phyloP scores from a whole-genome alignment of 345 rosid species.

The Citrus reticulata region DNA sequence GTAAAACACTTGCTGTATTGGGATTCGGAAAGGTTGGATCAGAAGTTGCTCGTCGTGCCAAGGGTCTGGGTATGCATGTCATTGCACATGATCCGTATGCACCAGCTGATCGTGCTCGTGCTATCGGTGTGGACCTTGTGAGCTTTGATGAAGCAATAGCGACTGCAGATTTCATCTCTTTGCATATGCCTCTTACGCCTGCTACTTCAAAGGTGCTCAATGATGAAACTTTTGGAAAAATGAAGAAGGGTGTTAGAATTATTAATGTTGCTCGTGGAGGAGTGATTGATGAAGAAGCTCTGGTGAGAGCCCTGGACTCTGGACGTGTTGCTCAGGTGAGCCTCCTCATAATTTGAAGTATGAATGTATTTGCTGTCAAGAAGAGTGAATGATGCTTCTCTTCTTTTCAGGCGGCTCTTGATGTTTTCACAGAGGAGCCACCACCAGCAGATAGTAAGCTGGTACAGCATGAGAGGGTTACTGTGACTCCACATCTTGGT shows the following conservation, averaged over 20 bases:
- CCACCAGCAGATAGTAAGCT: conserved; percentile 70
- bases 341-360: neutral
- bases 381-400: neutral
- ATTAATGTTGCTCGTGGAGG: conserved; percentile 94
- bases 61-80: conserved; percentile 92
- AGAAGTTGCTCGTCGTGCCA: conserved; percentile 85
- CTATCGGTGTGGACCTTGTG: conserved; percentile 75
- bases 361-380: neutral
- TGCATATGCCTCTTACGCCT: conserved; percentile 90
- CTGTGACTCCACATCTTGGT: conserved; percentile 90
- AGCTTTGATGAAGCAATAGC: conserved; percentile 76
- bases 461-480: conserved; percentile 72
- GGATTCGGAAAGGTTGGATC: conserved; percentile 94
- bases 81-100: conserved; percentile 91
- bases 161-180: conserved; percentile 76
- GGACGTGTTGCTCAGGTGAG: conserved; percentile 76
- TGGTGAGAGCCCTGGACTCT: conserved; percentile 76
- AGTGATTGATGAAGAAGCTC: conserved; percentile 87
- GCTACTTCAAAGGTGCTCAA: conserved; percentile 68
- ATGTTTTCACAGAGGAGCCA: conserved; percentile 80
- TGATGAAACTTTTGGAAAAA: conserved; percentile 75
- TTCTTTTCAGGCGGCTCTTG: conserved; percentile 61
- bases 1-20: conserved; percentile 74
- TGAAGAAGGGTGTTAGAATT: conserved; percentile 88
- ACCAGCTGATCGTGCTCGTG: conserved; percentile 85